Evolutionary conservation across 345 rosid species (phyloP), one percentile per base, ranked within the genome.

Genomic region (Physaria fendleri): DNA sequence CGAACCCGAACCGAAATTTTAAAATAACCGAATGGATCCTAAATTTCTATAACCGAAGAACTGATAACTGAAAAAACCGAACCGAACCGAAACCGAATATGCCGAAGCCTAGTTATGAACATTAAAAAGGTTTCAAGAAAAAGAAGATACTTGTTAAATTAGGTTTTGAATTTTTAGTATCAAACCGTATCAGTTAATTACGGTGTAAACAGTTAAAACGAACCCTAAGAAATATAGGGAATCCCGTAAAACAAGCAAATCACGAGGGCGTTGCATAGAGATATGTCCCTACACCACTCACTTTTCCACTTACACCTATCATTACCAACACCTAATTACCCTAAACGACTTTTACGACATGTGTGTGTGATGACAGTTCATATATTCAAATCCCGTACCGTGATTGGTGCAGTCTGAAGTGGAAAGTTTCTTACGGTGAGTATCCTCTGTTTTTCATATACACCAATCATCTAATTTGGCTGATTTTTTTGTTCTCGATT

Each of bases 181-280:
- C n/a, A n/a, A n/a, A 56, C 50, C 3, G 45, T 13, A 15, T 57
- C n/a, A 32, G 27, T 58, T 58, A 51, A 49, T 48, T 11, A 40
- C 27, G 58, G 15, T 22, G 42, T 35, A 30, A 49, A 66, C 64
- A 22, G 71, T 47, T 15, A 39, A 38, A 56, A 47, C 49, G 41
- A 56, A 39, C 39, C 39, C 25, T 20, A 56, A 48, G 33, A 29
- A 12, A 15, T 29, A 66, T n/a, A n/a, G n/a, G 57, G 71, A 47
- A 57, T 58, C 71, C 71, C 59, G 43, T 58, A 58, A 40, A 57
- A 66, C 51, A 37, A 21, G 71, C 22, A 66, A 66, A 66, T 58
- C 65, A 66, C 52, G 71, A 58, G 58, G 46, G 39, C 39, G 5
- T 32, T 3, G 28, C 28, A 25, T 25, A 4, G 6, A 30, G 44